These are phyloP conservation scores for Trichoderma sp. DNA, from an alignment of 2,329 filamentous ascomycete species.

Conservation along the genomic window DNA sequence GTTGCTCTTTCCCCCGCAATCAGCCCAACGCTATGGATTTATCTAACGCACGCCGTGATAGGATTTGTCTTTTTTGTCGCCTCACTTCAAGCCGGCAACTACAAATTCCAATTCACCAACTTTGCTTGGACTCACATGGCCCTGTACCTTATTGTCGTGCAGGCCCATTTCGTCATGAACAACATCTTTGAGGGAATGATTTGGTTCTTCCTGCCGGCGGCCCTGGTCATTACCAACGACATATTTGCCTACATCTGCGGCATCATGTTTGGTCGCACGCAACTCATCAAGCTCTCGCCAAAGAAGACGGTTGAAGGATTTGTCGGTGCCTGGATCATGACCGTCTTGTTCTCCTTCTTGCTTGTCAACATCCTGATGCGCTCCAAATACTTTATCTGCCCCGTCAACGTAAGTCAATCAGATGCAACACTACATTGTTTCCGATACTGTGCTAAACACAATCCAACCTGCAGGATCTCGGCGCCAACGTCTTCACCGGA, in stretches of 20 bases:
- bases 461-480: constrained; percentile 64
- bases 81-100: constrained; percentile 91
- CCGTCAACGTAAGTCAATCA: constrained; percentile 68
- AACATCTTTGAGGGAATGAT: constrained; percentile 99
- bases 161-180: constrained; percentile 99
- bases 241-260: constrained; percentile 98
- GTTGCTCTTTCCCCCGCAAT: neutral
- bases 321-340: constrained; percentile 94
- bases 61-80: constrained; percentile 98
- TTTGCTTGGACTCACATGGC: constrained; percentile 99
- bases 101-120: constrained; percentile 98
- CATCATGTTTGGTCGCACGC: constrained; percentile 93
- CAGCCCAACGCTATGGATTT: neutral
- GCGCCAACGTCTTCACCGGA: constrained; percentile 88
- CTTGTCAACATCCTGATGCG: constrained; percentile 83
- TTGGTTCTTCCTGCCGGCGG: constrained; percentile 97
- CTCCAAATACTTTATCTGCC: constrained; percentile 97
- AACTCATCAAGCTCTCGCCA: constrained; percentile 95
- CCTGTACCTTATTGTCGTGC: constrained; percentile 93
- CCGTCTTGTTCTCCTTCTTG: constrained; percentile 78
- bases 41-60: constrained; percentile 42
- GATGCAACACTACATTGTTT: neutral
- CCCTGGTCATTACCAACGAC: constrained; percentile 96
- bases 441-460: neutral
- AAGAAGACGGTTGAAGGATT: constrained; percentile 99